Percentiles rank a stretch among this genome's conserved stretches.
phyloP scores from a whole-genome alignment of 2,329 filamentous ascomycete species.

The Trichophyton equinum region DNA sequence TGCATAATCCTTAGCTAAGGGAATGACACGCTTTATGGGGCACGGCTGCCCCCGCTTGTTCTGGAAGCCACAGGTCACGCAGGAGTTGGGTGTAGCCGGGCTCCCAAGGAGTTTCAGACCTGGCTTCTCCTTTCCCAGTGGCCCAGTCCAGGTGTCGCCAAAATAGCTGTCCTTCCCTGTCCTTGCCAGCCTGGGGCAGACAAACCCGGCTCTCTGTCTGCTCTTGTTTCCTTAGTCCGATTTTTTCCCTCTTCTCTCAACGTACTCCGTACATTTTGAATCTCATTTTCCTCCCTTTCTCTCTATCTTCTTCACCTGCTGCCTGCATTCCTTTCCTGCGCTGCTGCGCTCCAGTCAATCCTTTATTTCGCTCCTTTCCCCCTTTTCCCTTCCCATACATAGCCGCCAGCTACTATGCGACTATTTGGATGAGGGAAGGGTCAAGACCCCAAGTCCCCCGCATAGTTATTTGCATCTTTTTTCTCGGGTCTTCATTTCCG shows the following conservation, averaged over 20 bases:
- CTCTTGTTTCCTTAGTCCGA: slow-evolving; percentile 5
- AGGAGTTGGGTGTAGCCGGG: background rate
- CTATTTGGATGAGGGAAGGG: background rate
- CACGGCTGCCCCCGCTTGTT: slow-evolving; percentile 4
- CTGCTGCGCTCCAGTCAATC: background rate
- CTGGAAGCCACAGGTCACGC: slow-evolving; percentile 1
- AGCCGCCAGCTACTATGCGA: background rate
- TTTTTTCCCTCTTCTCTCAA: background rate
- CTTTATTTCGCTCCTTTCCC: background rate
- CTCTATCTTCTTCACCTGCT: background rate
- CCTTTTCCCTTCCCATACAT: background rate
- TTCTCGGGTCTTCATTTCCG: background rate
- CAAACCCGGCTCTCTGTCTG: slow-evolving; percentile 6
- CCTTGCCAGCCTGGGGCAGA: background rate
- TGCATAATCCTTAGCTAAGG: slow-evolving; percentile 2
- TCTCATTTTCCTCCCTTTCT: background rate
- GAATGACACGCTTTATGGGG: slow-evolving; percentile 4
- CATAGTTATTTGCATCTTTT: background rate
- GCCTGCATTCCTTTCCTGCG: background rate
- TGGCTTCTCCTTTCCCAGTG: background rate
- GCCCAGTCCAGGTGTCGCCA: background rate
- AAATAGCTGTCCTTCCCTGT: slow-evolving; percentile 1
- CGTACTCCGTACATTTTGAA: background rate
- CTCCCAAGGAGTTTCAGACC: background rate
- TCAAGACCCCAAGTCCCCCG: background rate